phyloP scores from a whole-genome alignment of 2,329 filamentous ascomycete genomes.

The Pseudocercospora eumusae region DNA sequence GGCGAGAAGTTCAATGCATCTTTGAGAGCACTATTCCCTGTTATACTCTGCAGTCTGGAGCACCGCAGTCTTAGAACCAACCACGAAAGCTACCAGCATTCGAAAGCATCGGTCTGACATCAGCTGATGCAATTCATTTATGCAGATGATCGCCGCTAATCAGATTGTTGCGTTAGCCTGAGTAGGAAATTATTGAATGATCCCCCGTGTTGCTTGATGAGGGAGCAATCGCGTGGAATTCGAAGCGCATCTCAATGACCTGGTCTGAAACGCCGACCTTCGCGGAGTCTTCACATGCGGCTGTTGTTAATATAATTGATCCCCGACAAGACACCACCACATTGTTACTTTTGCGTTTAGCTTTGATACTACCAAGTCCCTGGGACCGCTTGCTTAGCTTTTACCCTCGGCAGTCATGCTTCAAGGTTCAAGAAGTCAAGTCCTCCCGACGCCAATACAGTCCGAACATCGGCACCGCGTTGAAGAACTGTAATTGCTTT shows the following conservation, averaged over 20 bases:
- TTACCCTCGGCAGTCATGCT: neutral
- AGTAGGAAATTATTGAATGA: slow-evolving; percentile 2
- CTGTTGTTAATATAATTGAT: too few species aligned
- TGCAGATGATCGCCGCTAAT: slow-evolving; percentile 7
- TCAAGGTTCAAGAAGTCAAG: neutral
- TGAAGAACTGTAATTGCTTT: too few species aligned
- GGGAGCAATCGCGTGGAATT: neutral
- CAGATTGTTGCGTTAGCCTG: neutral
- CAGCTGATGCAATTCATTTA: slow-evolving; percentile 3
- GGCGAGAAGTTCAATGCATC: neutral
- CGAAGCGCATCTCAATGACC: neutral
- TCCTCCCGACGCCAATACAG: neutral
- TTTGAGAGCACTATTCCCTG: too few species aligned
- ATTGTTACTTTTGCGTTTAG: neutral
- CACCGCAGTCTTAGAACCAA: neutral
- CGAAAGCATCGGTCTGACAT: slow-evolving; percentile 5
- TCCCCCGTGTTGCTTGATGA: neutral
- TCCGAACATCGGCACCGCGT: neutral
- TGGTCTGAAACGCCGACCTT: neutral
- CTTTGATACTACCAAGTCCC: slow-evolving; percentile 5
- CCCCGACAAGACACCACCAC: neutral
- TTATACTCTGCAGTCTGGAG: too few species aligned
- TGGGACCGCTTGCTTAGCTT: neutral
- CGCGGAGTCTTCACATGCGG: neutral
- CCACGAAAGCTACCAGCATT: neutral